Evolutionary conservation across 1,284 basidiomycete species (phyloP), one percentile per base, ranked within the genome.

Genomic region (Rhodotorula sp.): DNA sequence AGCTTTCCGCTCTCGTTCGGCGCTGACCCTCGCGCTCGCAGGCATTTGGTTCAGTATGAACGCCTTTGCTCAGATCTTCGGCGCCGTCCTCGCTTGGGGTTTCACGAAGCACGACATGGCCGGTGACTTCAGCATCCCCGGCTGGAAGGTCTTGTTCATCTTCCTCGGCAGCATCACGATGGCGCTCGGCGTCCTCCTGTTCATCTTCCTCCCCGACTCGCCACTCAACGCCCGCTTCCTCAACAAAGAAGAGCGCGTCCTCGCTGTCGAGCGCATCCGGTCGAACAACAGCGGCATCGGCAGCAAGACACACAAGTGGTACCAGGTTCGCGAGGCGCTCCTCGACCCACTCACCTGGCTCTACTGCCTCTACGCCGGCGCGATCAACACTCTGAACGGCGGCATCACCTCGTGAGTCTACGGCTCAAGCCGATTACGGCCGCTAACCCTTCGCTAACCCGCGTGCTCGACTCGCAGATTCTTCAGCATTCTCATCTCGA

Each of bases 261-360:
- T 78, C 20, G 79, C 78, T 34, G 78, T 80, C 51, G 70, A 74
- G n/a, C 78, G 79, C 54, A 77, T 80, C 29, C 75, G 78, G n/a
- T 64, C 68, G 15, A 78, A 78, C 70, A 76, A 78, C 68, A 77
- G 76, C 39, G 74, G 77, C 60, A 74, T 78, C 71, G 79, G 79
- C 70, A 76, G 77, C n/a, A 78, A 73, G 59, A 72, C 57, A 53
- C 79, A 79, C 69, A 77, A 81, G 70, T 73, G 68, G 70, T 62
- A 72, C 27, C 80, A 81, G 62, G 78, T 75, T n/a, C 48, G 77
- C 44, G 72, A 71, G 13, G 79, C 79, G 30, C 53, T 80, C 19
- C 68, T 60, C 32, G 79, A 80, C 65, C 77, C 77, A 55, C 47
- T 66, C 48, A 62, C 59, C 7, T 67, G 66, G 66, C 55, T 62